These are phyloP conservation scores for Maudiozyma barnettii DNA, from an alignment of 805 yeast species.

Conservation along the genomic window DNA sequence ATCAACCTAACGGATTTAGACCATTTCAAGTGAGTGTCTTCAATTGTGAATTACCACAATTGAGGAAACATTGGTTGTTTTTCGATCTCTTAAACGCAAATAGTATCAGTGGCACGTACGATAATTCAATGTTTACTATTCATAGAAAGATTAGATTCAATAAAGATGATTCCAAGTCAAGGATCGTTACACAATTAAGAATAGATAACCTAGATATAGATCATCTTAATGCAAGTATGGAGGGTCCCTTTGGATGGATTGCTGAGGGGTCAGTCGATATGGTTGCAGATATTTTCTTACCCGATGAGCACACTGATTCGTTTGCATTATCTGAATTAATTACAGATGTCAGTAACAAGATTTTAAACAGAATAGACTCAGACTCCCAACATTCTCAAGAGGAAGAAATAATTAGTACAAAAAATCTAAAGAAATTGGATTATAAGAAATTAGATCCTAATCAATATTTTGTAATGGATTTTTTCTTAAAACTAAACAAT, in stretches of 20 bases:
- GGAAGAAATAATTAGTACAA: not conserved
- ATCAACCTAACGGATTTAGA: slow-evolving; percentile 72
- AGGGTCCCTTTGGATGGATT: slow-evolving; percentile 98
- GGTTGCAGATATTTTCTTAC: slow-evolving; percentile 82
- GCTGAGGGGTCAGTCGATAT: slow-evolving; percentile 85
- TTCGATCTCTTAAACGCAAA: slow-evolving; percentile 80
- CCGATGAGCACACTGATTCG: slow-evolving; percentile 44
- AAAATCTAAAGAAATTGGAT: slow-evolving; percentile 11
- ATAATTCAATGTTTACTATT: slow-evolving; percentile 84
- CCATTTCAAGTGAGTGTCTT: slow-evolving; percentile 85
- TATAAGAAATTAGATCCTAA: slow-evolving; percentile 22
- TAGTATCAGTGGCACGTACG: slow-evolving; percentile 83
- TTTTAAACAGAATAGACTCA: not conserved
- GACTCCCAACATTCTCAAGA: not conserved
- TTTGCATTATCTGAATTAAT: slow-evolving; percentile 39
- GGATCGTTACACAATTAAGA: slow-evolving; percentile 63
- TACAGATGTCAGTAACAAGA: slow-evolving; percentile 33
- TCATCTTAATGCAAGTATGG: slow-evolving; percentile 80
- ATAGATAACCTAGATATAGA: slow-evolving; percentile 81
- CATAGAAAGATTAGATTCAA: slow-evolving; percentile 38
- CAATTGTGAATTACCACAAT: slow-evolving; percentile 66
- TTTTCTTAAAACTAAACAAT: slow-evolving; percentile 69
- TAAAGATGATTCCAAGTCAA: slow-evolving; percentile 34
- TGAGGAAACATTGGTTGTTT: slow-evolving; percentile 89
- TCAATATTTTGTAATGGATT: slow-evolving; percentile 65